Evolutionary conservation across 208 protist genomes (phyloP), one percentile per base, ranked within the genome.

Genomic region (Spongospora subterranea): DNA sequence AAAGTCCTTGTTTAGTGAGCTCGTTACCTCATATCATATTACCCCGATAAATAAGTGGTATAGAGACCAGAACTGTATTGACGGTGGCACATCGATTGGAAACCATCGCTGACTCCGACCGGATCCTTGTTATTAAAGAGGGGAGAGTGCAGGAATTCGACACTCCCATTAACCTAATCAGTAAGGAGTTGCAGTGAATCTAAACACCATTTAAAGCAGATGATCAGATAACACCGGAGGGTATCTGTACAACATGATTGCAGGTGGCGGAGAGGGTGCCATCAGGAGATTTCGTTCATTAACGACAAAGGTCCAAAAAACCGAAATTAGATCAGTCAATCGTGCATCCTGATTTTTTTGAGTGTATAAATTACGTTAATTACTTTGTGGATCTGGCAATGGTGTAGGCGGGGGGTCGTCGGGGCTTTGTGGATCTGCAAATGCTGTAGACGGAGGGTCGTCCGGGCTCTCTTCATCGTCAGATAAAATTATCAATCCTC

Each of bases 71-170:
- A 92, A 96, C 95, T 32, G 92, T 95, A n/a, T 64, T 96, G n/a
- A 95, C 92, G 41, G 94, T 96, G 45, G 95, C 95, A 6, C 95
- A 96, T 92, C 64, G 94, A 13, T 92, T 96, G 45, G 77, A 94
- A 17, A 95, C 95, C 1, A 95, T 96, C 88, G 88, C 92, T 38
- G 91, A 96, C 88, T 96, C 93, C 89, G 95, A 97, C 88, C 93
- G 95, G 29, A 95, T 98, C 38, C 91, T 98, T 20, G 93, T 96
- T 41, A 50, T 97, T 0, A 90, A 93, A 50, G 50, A 50, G 39
- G 95, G 95, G 46, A 0, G 32, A 76, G 94, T 97, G 54, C 90
- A 89, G 45, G 95, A 97, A 88, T 94, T 91, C 43, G 96, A 92
- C 35, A 54, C 82, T 46, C 96, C 96, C 6, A 6, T 39, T 6